These are phyloP conservation scores for Kurtzmaniella quercitrusa DNA, from an alignment of 1,139 yeast genomes.

Conservation along the genomic window DNA sequence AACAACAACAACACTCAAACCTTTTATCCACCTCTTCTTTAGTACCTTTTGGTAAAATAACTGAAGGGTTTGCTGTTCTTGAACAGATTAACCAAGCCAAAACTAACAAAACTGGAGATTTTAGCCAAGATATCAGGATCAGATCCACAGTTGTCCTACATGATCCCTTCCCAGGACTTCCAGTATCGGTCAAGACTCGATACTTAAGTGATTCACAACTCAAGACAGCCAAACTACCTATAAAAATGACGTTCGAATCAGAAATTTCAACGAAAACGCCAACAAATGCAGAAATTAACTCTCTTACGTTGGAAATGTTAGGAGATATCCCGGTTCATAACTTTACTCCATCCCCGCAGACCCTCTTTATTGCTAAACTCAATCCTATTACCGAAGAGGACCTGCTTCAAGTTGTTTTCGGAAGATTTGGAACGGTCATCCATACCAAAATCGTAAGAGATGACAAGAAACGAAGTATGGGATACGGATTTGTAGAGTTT, in stretches of 20 bases:
- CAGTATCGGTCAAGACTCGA: slow-evolving; percentile 4
- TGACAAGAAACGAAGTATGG: slow-evolving; percentile 43
- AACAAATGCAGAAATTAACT: slow-evolving; percentile 39
- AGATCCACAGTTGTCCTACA: slow-evolving; percentile 46
- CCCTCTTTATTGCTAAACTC: slow-evolving; percentile 58
- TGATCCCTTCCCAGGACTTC: slow-evolving; percentile 49
- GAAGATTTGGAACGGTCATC: slow-evolving; percentile 53
- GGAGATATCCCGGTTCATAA: slow-evolving; percentile 63
- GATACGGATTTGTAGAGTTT: slow-evolving; percentile 63
- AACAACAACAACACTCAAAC: no score
- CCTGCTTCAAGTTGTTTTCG: slow-evolving; percentile 51
- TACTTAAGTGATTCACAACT: background rate
- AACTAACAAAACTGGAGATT: slow-evolving; percentile 25
- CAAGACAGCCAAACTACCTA: background rate
- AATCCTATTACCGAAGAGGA: slow-evolving; percentile 56
- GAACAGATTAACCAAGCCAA: slow-evolving; percentile 37
- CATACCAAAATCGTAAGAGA: slow-evolving; percentile 48
- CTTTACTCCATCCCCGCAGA: slow-evolving; percentile 57
- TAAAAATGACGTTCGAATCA: slow-evolving; percentile 6
- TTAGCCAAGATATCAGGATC: slow-evolving; percentile 41
- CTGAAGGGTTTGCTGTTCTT: slow-evolving; percentile 48
- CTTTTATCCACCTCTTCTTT: background rate
- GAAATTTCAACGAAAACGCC: slow-evolving; percentile 15
- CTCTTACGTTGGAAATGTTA: slow-evolving; percentile 57
- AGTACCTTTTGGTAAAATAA: slow-evolving; percentile 46